Evolutionary conservation across 2,329 filamentous ascomycete species (phyloP).

Genomic region (Didymella pinodella): DNA sequence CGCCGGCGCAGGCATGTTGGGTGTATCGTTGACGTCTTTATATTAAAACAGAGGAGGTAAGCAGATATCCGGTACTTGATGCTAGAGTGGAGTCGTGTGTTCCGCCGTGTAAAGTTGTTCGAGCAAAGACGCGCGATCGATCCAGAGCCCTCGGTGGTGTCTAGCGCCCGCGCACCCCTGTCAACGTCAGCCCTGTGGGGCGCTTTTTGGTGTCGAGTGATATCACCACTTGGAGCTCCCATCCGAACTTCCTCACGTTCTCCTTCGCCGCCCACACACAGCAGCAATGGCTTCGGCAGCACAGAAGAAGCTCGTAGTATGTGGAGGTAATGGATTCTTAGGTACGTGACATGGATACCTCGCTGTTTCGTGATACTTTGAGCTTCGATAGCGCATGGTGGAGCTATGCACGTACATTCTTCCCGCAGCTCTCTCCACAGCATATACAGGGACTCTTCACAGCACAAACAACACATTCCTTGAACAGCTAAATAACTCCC

Average conservation of each 20-base stretch:
- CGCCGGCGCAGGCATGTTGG: constrained; percentile 60
- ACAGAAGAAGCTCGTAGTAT: constrained; percentile 84
- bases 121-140: not conserved
- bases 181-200: constrained; percentile 39
- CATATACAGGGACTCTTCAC: no score
- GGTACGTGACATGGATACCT: constrained; percentile 56
- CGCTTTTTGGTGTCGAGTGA: constrained; percentile 36
- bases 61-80: no score
- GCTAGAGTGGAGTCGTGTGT: not conserved
- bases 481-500: no score
- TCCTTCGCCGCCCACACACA: constrained; percentile 12
- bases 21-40: not conserved
- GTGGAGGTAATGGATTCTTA: constrained; percentile 92
- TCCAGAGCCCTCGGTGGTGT: constrained; percentile 10
- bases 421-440: not conserved
- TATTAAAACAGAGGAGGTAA: no score
- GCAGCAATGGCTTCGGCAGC: constrained; percentile 61
- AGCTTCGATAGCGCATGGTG: not conserved
- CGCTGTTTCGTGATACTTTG: rapidly evolving
- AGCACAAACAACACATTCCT: no score
- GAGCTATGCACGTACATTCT: not conserved
- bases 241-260: constrained; percentile 7
- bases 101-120: not conserved
- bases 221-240: constrained; percentile 45
- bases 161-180: constrained; percentile 27